Percentiles rank a stretch among this genome's conserved stretches.
These are phyloP conservation scores for Coniochaeta ligniaria DNA, from an alignment of 2,329 filamentous ascomycete species.

Conservation along the genomic window DNA sequence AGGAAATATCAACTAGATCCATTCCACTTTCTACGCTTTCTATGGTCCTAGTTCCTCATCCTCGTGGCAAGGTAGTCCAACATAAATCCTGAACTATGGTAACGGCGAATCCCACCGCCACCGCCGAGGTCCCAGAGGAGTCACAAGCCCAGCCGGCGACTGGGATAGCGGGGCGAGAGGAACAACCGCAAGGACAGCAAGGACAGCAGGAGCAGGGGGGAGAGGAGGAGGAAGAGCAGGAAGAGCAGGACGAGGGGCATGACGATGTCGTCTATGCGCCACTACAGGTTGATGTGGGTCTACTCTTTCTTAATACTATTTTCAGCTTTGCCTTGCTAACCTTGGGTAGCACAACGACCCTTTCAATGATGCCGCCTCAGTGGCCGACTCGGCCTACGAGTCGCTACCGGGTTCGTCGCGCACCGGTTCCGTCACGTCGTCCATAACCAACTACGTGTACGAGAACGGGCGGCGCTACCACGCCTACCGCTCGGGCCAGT, in stretches of 20 bases:
- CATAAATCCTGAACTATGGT: neutral
- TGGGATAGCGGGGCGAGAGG: neutral
- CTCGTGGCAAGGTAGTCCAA: neutral
- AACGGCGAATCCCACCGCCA: neutral
- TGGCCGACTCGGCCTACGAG: slow-evolving; percentile 25
- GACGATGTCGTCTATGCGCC: slow-evolving; percentile 6
- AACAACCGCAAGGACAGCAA: neutral
- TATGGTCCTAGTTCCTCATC: neutral
- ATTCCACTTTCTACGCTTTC: neutral
- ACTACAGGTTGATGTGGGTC: slow-evolving; percentile 16
- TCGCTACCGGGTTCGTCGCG: slow-evolving; percentile 22
- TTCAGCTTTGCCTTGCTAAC: slow-evolving; percentile 1
- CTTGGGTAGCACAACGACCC: slow-evolving; percentile 8
- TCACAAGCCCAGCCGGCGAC: neutral
- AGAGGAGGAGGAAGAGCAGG: neutral
- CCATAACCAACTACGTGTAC: slow-evolving; percentile 34
- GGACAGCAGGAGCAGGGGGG: neutral
- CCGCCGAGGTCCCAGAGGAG: neutral
- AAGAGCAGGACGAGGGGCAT: neutral
- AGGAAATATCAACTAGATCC: neutral
- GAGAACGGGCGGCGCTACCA: slow-evolving; percentile 43
- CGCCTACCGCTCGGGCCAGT: slow-evolving; percentile 35
- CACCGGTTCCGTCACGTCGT: slow-evolving; percentile 31
- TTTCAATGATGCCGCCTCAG: neutral
- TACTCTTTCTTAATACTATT: neutral